Conservation (phyloP, 345 rosid species). For the Pistacia vera region DNA sequence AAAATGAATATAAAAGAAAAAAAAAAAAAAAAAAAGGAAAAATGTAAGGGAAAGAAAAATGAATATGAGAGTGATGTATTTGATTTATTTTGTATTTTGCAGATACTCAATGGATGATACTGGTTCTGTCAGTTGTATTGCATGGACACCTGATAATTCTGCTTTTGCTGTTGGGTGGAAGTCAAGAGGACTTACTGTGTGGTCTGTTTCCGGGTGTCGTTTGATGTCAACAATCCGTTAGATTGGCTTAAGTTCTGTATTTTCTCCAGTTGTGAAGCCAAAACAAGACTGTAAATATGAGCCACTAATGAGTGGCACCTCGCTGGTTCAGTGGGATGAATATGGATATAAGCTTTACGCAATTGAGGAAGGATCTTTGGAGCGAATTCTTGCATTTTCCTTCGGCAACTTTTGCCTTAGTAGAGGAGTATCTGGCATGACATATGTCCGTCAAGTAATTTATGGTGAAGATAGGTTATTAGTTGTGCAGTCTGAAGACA, state of each 20-base stretch:
- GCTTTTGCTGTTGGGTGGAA: conserved; percentile 99
- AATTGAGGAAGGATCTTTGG: conserved; percentile 81
- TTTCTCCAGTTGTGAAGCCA: conserved; percentile 74
- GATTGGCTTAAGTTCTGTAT: conserved; percentile 77
- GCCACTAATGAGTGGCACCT: conserved; percentile 87
- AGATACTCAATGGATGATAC: conserved; percentile 93
- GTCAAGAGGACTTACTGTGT: conserved; percentile 90
- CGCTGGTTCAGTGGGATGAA: conserved; percentile 96
- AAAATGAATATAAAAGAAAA: no score
- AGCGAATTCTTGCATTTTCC: conserved; percentile 88
- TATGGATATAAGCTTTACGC: conserved; percentile 89
- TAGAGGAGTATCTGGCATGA: conserved; percentile 94
- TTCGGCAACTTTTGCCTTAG: conserved; percentile 95
- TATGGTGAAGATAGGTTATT: conserved; percentile 96
- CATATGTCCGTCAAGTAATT: conserved; percentile 89
- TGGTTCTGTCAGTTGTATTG: conserved; percentile 90
- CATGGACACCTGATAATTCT: conserved; percentile 98
- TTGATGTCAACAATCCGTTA: conserved; percentile 97
- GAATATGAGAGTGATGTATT: conserved; percentile 1
- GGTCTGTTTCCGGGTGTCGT: conserved; percentile 99
- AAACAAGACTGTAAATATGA: conserved; percentile 81
- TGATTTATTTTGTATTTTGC: conserved; percentile 31
- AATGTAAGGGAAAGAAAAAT: no score
- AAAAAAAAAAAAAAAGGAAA: no score
- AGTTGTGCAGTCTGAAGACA: conserved; percentile 95